Percentiles rank a stretch among this genome's conserved stretches.
Conservation (phyloP, 768 basidiomycete genomes). For the Phanerochaete sordida region DNA sequence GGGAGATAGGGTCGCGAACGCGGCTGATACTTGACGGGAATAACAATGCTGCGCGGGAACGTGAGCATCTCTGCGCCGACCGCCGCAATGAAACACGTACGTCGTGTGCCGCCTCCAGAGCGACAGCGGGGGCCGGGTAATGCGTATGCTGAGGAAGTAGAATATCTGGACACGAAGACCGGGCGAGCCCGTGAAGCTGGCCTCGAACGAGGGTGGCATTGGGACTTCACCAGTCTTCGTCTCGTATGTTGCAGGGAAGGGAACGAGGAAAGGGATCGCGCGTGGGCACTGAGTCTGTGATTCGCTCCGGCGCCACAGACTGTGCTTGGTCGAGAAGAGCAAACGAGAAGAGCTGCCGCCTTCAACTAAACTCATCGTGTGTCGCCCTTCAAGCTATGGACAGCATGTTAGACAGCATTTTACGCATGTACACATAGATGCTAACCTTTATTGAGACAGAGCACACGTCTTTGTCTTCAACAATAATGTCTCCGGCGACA, state of each 20-base stretch:
- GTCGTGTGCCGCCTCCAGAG: constrained; percentile 44
- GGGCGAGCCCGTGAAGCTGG: constrained; percentile 29
- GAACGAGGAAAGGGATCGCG: constrained; percentile 38
- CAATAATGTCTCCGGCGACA: constrained; percentile 40
- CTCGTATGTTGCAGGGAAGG: constrained; percentile 44
- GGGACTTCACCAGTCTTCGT: constrained; percentile 30
- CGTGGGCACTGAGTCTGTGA: constrained; percentile 27
- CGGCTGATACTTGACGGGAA: constrained; percentile 52
- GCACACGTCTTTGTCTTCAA: constrained; percentile 38
- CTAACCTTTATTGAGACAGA: constrained; percentile 46
- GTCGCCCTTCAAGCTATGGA: constrained; percentile 20
- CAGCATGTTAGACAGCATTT: background rate
- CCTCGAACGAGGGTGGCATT: constrained; percentile 49
- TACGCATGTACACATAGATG: background rate
- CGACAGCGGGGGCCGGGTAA: constrained; percentile 36
- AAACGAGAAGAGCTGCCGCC: background rate
- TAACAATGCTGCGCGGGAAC: constrained; percentile 31
- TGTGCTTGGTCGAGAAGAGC: constrained; percentile 11
- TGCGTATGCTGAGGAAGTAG: constrained; percentile 44
- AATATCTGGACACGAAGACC: constrained; percentile 36
- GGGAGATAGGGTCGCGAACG: constrained; percentile 54
- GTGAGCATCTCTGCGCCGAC: background rate
- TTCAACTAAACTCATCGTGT: constrained; percentile 13
- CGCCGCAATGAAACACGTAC: constrained; percentile 28
- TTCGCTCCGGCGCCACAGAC: constrained; percentile 15